Percentiles rank a stretch among this genome's conserved stretches.
Evolutionary conservation across 805 yeast species (phyloP).

Genomic region (Wickerhamomyces subpelliculosus): DNA sequence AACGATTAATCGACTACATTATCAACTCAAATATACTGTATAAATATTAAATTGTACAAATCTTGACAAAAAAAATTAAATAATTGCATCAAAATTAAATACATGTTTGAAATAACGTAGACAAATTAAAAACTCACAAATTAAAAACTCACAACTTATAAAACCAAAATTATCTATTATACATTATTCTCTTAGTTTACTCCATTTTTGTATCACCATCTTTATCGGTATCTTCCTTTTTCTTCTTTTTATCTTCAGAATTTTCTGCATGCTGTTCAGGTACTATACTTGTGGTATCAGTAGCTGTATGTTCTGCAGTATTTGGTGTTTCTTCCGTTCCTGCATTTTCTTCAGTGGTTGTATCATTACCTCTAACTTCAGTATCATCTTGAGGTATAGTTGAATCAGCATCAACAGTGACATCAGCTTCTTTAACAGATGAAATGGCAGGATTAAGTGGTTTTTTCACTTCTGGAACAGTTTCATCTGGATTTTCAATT

Average conservation of each 20-base stretch:
- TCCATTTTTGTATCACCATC: conserved; percentile 28
- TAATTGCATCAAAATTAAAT: too few species aligned
- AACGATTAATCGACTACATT: too few species aligned
- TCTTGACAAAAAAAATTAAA: too few species aligned
- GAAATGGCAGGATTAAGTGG: conserved; percentile 15
- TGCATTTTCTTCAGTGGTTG: conserved; percentile 40
- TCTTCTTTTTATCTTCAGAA: too few species aligned
- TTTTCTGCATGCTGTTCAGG: conserved; percentile 10
- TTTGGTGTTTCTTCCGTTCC: conserved; percentile 11
- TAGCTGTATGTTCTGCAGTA: conserved; percentile 18
- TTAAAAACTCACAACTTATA: background rate
- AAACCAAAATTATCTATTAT: background rate
- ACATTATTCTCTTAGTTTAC: background rate
- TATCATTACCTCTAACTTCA: conserved; percentile 31
- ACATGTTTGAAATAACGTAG: background rate
- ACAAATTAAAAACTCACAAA: too few species aligned
- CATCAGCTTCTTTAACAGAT: conserved; percentile 20
- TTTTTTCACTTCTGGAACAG: conserved; percentile 9
- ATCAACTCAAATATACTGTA: too few species aligned
- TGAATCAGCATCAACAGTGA: conserved; percentile 39
- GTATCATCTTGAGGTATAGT: conserved; percentile 44
- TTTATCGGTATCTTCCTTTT: conserved; percentile 7
- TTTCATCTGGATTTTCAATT: conserved; percentile 17
- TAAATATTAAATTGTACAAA: too few species aligned
- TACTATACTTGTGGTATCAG: conserved; percentile 12